phyloP scores from a whole-genome alignment of 768 basidiomycete genomes.

The Leccinum aurantiacum region DNA sequence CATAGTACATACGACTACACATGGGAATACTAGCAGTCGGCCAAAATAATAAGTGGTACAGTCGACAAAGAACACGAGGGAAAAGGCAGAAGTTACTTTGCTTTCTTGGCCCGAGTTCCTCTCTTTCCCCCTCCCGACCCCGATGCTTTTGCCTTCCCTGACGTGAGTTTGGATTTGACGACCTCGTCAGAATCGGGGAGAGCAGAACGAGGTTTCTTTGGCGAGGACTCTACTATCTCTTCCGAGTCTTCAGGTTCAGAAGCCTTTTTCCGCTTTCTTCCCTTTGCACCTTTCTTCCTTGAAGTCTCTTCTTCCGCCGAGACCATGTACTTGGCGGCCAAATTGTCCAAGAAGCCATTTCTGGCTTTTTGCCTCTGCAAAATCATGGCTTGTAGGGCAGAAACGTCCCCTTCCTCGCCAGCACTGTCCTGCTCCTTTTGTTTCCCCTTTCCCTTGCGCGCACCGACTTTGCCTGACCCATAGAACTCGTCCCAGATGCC shows the following conservation, averaged over 20 bases:
- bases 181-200: conserved; percentile 64
- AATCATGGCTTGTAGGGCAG: conserved; percentile 78
- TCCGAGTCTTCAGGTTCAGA: conserved; percentile 35
- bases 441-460: conserved; percentile 56
- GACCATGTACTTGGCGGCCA: conserved; percentile 73
- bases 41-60: too few relatives aligned
- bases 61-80: not conserved
- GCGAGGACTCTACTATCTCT: conserved; percentile 39
- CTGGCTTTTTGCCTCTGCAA: conserved; percentile 70
- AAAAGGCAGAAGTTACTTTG: conserved; percentile 27
- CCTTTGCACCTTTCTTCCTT: conserved; percentile 43
- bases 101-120: conserved; percentile 34
- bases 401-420: conserved; percentile 59
- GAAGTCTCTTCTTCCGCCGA: conserved; percentile 33
- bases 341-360: conserved; percentile 70
- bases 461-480: conserved; percentile 67
- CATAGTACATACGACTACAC: conserved; percentile 9
- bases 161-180: conserved; percentile 57
- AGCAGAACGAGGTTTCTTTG: conserved; percentile 48
- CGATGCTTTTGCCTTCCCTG: conserved; percentile 42
- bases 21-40: not conserved
- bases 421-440: conserved; percentile 40
- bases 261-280: conserved; percentile 53
- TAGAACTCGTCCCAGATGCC: conserved; percentile 96
- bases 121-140: conserved; percentile 29